Conservation (phyloP, 495 filamentous ascomycete genomes). For the Talaromyces nanjingensis region DNA sequence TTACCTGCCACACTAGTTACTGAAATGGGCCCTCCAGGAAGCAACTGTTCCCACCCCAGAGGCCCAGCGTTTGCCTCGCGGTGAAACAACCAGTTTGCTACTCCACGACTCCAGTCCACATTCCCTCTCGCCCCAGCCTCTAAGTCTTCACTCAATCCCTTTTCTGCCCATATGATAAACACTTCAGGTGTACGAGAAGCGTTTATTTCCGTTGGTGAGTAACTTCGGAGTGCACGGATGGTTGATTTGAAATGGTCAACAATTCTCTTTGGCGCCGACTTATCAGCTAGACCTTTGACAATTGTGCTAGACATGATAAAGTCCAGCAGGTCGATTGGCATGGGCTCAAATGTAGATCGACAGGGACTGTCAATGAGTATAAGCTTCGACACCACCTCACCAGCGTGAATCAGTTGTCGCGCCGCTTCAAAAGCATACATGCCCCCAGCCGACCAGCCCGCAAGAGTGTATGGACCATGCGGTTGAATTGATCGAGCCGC, state of each 20-base stretch:
- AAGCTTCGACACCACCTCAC: conserved; percentile 64
- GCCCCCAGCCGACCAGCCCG: conserved; percentile 78
- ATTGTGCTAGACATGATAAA: conserved; percentile 76
- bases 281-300: conserved; percentile 39
- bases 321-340: conserved; percentile 65
- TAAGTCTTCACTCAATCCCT: conserved; percentile 46
- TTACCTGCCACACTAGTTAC: background rate
- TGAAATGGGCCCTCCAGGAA: conserved; percentile 52
- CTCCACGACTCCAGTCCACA: conserved; percentile 66
- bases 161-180: background rate
- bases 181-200: conserved; percentile 48
- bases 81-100: conserved; percentile 35
- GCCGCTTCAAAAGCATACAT: conserved; percentile 82
- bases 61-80: background rate
- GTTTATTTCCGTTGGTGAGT: conserved; percentile 46
- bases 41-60: conserved; percentile 61
- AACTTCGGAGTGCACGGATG: conserved; percentile 66
- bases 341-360: conserved; percentile 66
- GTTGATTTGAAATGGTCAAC: conserved; percentile 76
- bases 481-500: conserved; percentile 3
- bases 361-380: conserved; percentile 79
- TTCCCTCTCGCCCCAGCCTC: conserved; percentile 60
- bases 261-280: conserved; percentile 57
- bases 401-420: conserved; percentile 58
- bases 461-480: conserved; percentile 6